Percentiles rank a stretch among this genome's conserved stretches.
phyloP scores from a whole-genome alignment of 2,329 filamentous ascomycete genomes.

The Geosmithia flava region DNA sequence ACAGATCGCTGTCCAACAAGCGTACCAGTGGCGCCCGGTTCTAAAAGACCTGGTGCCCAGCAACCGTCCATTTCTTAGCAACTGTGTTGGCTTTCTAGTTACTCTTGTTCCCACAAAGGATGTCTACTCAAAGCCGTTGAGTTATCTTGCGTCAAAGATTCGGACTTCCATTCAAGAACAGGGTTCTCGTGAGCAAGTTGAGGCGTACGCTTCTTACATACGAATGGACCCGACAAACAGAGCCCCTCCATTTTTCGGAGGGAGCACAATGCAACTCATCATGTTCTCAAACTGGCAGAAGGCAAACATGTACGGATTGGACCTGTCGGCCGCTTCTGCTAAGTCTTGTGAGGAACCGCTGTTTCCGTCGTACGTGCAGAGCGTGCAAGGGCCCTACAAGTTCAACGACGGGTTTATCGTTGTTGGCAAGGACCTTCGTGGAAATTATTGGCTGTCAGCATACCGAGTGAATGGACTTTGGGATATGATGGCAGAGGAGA shows the following conservation, averaged over 20 bases:
- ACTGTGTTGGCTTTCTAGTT: constrained; percentile 10
- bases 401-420: constrained; percentile 10
- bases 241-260: constrained; percentile 17
- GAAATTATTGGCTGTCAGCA: constrained; percentile 16
- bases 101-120: constrained; percentile 9
- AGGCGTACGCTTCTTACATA: constrained; percentile 14
- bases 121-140: constrained; percentile 15
- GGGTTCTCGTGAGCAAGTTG: constrained; percentile 18
- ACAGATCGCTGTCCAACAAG: not conserved
- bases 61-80: constrained; percentile 9
- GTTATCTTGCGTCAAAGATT: constrained; percentile 12
- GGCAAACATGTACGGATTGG: constrained; percentile 5
- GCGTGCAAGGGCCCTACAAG: constrained; percentile 4
- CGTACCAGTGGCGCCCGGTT: not conserved
- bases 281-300: constrained; percentile 19
- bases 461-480: constrained; percentile 9
- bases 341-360: not conserved
- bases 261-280: constrained; percentile 15
- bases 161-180: constrained; percentile 16
- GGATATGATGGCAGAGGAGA: constrained; percentile 7
- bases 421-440: constrained; percentile 15
- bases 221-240: constrained; percentile 5
- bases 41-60: not conserved
- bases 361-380: constrained; percentile 8
- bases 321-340: constrained; percentile 1